Base-by-base conservation (phyloP, 2,329 filamentous ascomycete genomes). In the Colletotrichum sp. region DNA sequence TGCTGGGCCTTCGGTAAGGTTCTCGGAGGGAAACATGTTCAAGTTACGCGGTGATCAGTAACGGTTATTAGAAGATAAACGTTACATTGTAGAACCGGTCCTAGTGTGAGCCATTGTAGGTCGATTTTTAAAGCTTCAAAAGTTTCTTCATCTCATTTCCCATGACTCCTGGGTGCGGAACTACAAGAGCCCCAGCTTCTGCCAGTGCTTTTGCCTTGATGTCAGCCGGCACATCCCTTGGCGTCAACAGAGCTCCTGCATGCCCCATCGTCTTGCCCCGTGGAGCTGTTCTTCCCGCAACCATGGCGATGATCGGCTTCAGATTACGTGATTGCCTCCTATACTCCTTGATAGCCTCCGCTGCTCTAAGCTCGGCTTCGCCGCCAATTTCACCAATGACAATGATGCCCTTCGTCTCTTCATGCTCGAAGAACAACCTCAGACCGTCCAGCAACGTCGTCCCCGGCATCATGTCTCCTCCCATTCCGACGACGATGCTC, bases 401-500 rank as follows among this genome's bases (percentile, higher is more conserved):
- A 16, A 95, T 91, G 32, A 95, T 94, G 4, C 92, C 94, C 77
- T 94, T 89, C 0, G 94, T 95, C 74, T 94, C 91, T 8, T 90
- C 86, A 78, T 95, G 92, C 15, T 91, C 84, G 78, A 94, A 92
- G 77, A 95, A 94, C 3, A 95, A 87, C 63, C 88, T 90, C 36
- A 95, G 84, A 0, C 91, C 93, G 81, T 96, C 94, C 0, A 94
- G 90, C 76, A 96, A 92, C 28, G 93, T 94, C 1, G 94, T 93
- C n/a, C 85, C 94, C 3, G 94, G 93, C 72, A 95, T 86, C 44
- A 94, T 89, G 81, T 96, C 95, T 4, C 95, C 95, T 4, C 95
- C 95, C 87, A 96, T 93, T 18, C 94, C 94, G 60, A 96, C 92
- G 57, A 94, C 94, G 8, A 96, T 85, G 80, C 93, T 95, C 83